Conservation (phyloP, 2,329 filamentous ascomycete genomes). For the Colletotrichum magnum region DNA sequence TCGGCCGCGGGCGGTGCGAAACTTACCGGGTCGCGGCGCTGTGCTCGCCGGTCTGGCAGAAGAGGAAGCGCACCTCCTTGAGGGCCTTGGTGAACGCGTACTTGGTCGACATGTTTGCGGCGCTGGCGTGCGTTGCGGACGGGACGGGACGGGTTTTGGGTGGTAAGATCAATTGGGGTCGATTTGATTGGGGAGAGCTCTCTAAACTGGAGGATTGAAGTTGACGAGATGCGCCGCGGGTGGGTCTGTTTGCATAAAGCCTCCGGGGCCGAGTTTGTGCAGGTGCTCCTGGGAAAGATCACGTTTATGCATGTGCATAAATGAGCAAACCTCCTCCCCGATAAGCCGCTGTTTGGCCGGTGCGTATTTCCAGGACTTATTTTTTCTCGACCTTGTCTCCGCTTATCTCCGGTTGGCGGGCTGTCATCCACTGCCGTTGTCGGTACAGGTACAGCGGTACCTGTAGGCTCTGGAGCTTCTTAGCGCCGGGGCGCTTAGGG, state of each 20-base stretch:
- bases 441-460: too few relatives aligned
- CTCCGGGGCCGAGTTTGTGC: not conserved
- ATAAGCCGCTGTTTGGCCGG: constrained; percentile 7
- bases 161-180: constrained; percentile 43
- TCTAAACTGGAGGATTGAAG: constrained; percentile 37
- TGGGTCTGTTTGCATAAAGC: constrained; percentile 17
- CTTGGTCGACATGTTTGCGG: constrained; percentile 80
- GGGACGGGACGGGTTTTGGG: constrained; percentile 1
- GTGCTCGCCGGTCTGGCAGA: constrained; percentile 94
- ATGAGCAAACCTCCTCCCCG: not conserved
- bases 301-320: constrained; percentile 20
- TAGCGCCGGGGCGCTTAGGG: constrained; percentile 5
- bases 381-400: constrained; percentile 33
- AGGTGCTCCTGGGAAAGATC: not conserved
- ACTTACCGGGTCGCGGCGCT: constrained; percentile 89
- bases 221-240: constrained; percentile 29
- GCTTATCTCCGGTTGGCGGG: constrained; percentile 34
- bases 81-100: constrained; percentile 91
- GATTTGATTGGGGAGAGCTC: constrained; percentile 30
- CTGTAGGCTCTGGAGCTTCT: not conserved
- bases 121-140: constrained; percentile 25
- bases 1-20: not conserved
- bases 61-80: constrained; percentile 96
- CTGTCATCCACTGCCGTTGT: not conserved
- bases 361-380: constrained; percentile 4